phyloP scores from a whole-genome alignment of 805 yeast genomes.

The Candida maesae region DNA sequence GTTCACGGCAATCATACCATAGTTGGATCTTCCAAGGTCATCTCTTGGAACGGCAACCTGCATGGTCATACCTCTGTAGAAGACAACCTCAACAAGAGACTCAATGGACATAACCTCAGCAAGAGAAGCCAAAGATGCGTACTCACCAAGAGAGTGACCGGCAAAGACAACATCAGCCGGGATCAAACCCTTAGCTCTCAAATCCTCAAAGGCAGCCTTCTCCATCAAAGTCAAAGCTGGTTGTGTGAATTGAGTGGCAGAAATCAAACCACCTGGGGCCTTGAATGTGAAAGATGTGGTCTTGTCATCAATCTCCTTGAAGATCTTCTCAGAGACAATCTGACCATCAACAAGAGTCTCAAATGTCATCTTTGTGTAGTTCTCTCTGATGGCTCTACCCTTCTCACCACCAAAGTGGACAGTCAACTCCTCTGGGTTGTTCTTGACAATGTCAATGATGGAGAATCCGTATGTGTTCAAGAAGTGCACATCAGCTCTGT shows the following conservation, averaged over 20 bases:
- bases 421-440: slow-evolving; percentile 93
- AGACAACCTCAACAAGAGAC: slow-evolving; percentile 93
- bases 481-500: slow-evolving; percentile 93
- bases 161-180: slow-evolving; percentile 94
- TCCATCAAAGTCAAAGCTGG: slow-evolving; percentile 99
- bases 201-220: slow-evolving; percentile 97
- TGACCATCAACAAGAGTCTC: slow-evolving; percentile 88
- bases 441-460: slow-evolving; percentile 88
- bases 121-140: slow-evolving; percentile 93
- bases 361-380: slow-evolving; percentile 95
- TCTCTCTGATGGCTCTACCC: slow-evolving; percentile 92
- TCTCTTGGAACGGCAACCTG: slow-evolving; percentile 99
- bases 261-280: slow-evolving; percentile 90
- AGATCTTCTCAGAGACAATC: slow-evolving; percentile 87
- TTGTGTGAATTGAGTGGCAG: slow-evolving; percentile 99
- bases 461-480: slow-evolving; percentile 94
- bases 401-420: slow-evolving; percentile 97
- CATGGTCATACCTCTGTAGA: slow-evolving; percentile 99
- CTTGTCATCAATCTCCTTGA: slow-evolving; percentile 80
- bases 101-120: slow-evolving; percentile 99
- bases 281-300: slow-evolving; percentile 85
- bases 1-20: slow-evolving; percentile 98
- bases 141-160: slow-evolving; percentile 99
- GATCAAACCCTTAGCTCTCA: slow-evolving; percentile 92
- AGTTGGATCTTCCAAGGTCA: slow-evolving; percentile 89